Evolutionary conservation across 2,329 filamentous ascomycete genomes (phyloP), one percentile per base, ranked within the genome.

Genomic region (Cordyceps militaris): DNA sequence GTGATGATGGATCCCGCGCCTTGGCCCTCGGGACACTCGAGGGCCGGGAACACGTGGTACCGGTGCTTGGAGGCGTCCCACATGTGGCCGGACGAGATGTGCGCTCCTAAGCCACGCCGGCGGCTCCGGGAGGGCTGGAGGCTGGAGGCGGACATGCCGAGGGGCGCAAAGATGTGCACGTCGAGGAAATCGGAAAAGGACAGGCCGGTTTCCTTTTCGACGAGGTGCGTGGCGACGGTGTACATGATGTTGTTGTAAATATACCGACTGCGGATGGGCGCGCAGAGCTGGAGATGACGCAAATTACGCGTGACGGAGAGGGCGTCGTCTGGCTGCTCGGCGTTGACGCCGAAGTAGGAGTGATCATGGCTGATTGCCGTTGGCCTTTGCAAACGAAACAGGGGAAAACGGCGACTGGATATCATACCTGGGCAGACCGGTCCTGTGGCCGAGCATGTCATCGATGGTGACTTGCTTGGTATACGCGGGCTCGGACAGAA

Each of bases 191-290:
- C 42, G 30, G 57, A 11, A 21, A 59, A 59, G 4, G 57, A 13
- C 10, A 8, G 47, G 19, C 21, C 24, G 50, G 42, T 42, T 8
- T 30, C 11, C 9, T 21, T 43, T 38, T 59, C 57, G 30, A 59
- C 42, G 40, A 59, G 50, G 32, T 48, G 46, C 30, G 49, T 40
- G 24, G 50, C 49, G 32, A 55, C 57, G 16, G 57, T 59, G 57
- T 47, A 54, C 49, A 59, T 54, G 30, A 59, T 59, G 43, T 59
- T 59, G 42, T 16, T 55, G 40, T 59, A 59, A 13, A 54, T 30
- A 44, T 55, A 49, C 1, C 38, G 28, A 30, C 40, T 59, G 24
- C 57, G 57, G 49, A 59, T 16, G 23, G 57, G 57, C 9, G 49
- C 57, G 49, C 32, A 34, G 32, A 59, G 23, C 14, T 54, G 47